Conservation (phyloP, 805 yeast species). For the Brettanomyces custersianus region DNA sequence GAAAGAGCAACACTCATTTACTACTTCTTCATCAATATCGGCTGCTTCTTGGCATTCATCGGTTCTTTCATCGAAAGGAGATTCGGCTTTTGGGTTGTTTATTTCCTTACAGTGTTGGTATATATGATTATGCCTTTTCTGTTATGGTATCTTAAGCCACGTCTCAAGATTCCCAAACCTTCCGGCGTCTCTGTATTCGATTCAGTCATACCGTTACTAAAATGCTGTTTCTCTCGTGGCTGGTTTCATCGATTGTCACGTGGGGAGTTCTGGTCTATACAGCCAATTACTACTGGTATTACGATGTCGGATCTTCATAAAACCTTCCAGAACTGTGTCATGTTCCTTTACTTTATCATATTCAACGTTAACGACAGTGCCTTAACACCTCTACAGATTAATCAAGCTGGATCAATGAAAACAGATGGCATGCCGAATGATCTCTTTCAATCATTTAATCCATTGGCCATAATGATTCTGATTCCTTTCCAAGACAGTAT, state of each 20-base stretch:
- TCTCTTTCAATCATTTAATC: constrained; percentile 44
- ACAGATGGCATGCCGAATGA: constrained; percentile 49
- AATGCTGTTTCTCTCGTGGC: constrained; percentile 30
- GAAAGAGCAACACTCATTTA: constrained; percentile 32
- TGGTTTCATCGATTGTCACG: constrained; percentile 30
- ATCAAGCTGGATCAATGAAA: constrained; percentile 43
- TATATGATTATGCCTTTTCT: constrained; percentile 40
- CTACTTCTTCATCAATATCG: constrained; percentile 46
- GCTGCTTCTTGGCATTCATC: constrained; percentile 40
- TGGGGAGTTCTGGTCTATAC: constrained; percentile 32
- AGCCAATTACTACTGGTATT: constrained; percentile 5
- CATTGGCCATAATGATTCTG: constrained; percentile 39
- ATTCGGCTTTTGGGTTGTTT: constrained; percentile 44
- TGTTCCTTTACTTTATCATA: constrained; percentile 33
- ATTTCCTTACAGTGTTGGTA: constrained; percentile 41
- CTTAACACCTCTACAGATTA: constrained; percentile 36
- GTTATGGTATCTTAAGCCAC: constrained; percentile 28
- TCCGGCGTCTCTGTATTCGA: constrained; percentile 36
- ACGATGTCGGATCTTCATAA: constrained; percentile 33
- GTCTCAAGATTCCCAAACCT: constrained; percentile 25
- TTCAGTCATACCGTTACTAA: constrained; percentile 29
- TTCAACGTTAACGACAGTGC: constrained; percentile 37
- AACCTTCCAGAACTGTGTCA: constrained; percentile 35
- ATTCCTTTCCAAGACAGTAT: constrained; percentile 40
- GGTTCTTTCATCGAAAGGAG: constrained; percentile 39